phyloP scores from a whole-genome alignment of 352 stramenopile species.

The Phytopythium vexans region DNA sequence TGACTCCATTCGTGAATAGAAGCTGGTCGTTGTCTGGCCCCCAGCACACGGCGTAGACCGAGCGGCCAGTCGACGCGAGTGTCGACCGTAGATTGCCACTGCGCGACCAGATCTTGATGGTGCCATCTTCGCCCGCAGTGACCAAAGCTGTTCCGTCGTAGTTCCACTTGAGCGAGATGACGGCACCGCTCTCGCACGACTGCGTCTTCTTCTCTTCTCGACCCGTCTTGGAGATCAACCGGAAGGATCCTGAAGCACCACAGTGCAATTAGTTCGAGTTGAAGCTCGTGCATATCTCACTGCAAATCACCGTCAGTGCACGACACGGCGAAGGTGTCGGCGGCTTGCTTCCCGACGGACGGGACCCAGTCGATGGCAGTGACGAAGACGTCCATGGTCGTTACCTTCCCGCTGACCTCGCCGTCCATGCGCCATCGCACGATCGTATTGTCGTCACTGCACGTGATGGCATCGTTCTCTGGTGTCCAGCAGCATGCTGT shows the following conservation, averaged over 20 bases:
- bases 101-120: slow-evolving; percentile 91
- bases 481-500: slow-evolving; percentile 85
- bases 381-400: slow-evolving; percentile 73
- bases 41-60: slow-evolving; percentile 90
- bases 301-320: slow-evolving; percentile 75
- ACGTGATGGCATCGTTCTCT: slow-evolving; percentile 87
- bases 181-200: slow-evolving; percentile 73
- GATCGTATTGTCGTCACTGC: slow-evolving; percentile 83
- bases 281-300: neutral
- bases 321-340: slow-evolving; percentile 84
- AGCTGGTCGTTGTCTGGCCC: slow-evolving; percentile 90
- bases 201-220: slow-evolving; percentile 91
- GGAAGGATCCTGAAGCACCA: slow-evolving; percentile 56
- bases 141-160: slow-evolving; percentile 90
- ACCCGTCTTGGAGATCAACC: slow-evolving; percentile 86
- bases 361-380: slow-evolving; percentile 80
- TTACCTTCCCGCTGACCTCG: slow-evolving; percentile 69
- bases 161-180: slow-evolving; percentile 92
- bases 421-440: slow-evolving; percentile 84
- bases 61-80: slow-evolving; percentile 72
- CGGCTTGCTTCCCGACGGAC: slow-evolving; percentile 76
- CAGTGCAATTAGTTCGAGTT: neutral
- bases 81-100: slow-evolving; percentile 87
- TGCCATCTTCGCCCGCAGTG: slow-evolving; percentile 90
- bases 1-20: slow-evolving; percentile 83